Evolutionary conservation across 2,329 filamentous ascomycete genomes (phyloP).

Genomic region (Penicillium sp.): DNA sequence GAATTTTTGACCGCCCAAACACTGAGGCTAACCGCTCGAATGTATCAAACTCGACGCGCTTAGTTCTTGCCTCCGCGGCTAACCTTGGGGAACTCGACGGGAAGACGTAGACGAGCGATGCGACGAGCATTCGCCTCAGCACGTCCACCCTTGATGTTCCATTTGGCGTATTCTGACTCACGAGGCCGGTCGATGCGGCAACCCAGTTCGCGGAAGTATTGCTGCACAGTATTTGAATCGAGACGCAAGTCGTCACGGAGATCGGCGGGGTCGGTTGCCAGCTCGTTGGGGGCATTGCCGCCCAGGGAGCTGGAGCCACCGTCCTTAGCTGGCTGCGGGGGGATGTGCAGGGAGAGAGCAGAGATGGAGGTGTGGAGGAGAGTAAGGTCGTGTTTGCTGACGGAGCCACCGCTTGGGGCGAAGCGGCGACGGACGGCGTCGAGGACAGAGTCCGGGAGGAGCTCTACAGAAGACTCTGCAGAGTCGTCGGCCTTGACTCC

Average conservation of each 20-base stretch:
- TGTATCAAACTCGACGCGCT: slow-evolving; percentile 1
- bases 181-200: slow-evolving; percentile 44
- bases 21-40: slow-evolving; percentile 4
- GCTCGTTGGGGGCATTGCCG: slow-evolving; percentile 37
- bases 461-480: slow-evolving; percentile 15
- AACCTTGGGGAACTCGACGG: slow-evolving; percentile 76
- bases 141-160: slow-evolving; percentile 58
- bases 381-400: slow-evolving; percentile 42
- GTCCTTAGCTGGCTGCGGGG: slow-evolving; percentile 40
- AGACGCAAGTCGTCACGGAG: slow-evolving; percentile 46
- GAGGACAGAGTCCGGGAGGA: slow-evolving; percentile 40
- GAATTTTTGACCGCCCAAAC: slow-evolving; percentile 7
- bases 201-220: slow-evolving; percentile 49
- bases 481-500: slow-evolving; percentile 15
- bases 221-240: slow-evolving; percentile 34
- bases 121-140: slow-evolving; percentile 53
- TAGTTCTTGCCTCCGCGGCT: slow-evolving; percentile 40
- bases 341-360: slow-evolving; percentile 47
- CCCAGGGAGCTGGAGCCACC: slow-evolving; percentile 37
- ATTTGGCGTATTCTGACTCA: slow-evolving; percentile 43
- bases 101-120: slow-evolving; percentile 71
- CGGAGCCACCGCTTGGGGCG: slow-evolving; percentile 36
- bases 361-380: slow-evolving; percentile 48
- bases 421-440: slow-evolving; percentile 44
- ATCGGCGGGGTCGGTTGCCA: slow-evolving; percentile 46